Base-by-base conservation (phyloP, 371 early-diverging fungal species). In the Mortierella sp. region DNA sequence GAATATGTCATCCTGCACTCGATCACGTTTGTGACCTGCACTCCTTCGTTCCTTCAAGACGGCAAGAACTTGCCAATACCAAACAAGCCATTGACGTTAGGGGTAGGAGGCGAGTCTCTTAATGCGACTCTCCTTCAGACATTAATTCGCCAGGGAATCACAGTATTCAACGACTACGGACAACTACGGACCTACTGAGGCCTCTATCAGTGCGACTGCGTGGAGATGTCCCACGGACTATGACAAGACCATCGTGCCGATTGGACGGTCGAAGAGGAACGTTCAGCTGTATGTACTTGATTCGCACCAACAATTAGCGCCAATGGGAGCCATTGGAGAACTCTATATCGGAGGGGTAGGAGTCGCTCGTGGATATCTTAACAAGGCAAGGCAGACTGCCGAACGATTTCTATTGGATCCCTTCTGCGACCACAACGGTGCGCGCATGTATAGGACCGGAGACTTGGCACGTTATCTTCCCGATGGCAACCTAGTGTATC, bases 371-470 rank as follows among this genome's bases (percentile, higher is more conserved):
- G 75, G 75, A 12, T 75, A 75, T 34, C 17, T 68, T 23, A 67
- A 68, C 50, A 39, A 48, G 4, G 64, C 71, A 4, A 64, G 64
- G 7, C 53, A 59, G 39, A 68, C 60, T 0, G 48, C 28, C 24
- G 60, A 60, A 42, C 39, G 42, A 28, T 60, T 60, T 50, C 49
- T 41, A 4, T 21, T 15, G 5, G 3, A 12, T 4, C 60, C 60
- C 6, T 26, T 50, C 24, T 28, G 37, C 11, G 26, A 15, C 17
- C 7, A 9, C 6, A 41, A 17, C 8, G 55, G 49, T 7, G 60
- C 41, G 11, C 55, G 78, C 6, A 49, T 78, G 42, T 82, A 80
- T 66, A 41, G 28, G 14, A 82, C 83, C 12, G 83, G 83, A 9
- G 83, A 83, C 49, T 37, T 78, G 19, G 81, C 28, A 7, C 47